phyloP scores from a whole-genome alignment of 2,329 filamentous ascomycete genomes.

The Cyclaneusma minus region DNA sequence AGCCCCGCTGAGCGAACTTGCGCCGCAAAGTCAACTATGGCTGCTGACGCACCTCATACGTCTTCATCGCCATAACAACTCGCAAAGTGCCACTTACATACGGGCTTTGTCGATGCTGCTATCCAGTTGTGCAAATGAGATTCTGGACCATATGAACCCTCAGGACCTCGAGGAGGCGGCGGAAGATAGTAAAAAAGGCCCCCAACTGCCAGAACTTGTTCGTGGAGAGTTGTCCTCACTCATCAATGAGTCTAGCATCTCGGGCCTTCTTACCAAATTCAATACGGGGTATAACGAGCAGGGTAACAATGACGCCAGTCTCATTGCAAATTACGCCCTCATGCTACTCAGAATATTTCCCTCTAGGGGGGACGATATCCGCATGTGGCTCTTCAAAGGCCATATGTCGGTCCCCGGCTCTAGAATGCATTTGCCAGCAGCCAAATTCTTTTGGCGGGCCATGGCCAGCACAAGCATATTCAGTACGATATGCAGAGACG shows the following conservation, averaged over 20 bases:
- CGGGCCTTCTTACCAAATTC: conserved; percentile 22
- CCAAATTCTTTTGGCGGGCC: conserved; percentile 75
- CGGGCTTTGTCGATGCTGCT: conserved; percentile 37
- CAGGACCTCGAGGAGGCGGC: conserved; percentile 27
- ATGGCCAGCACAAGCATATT: conserved; percentile 42
- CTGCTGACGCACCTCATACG: conserved; percentile 53
- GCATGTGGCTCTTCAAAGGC: conserved; percentile 83
- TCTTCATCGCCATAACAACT: conserved; percentile 26
- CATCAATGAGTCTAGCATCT: conserved; percentile 61
- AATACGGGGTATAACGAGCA: conserved; percentile 12
- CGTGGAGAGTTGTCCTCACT: conserved; percentile 51
- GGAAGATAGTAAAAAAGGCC: conserved; percentile 10
- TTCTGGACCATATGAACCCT: conserved; percentile 28
- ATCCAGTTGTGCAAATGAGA: conserved; percentile 32
- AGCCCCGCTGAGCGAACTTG: conserved; percentile 9
- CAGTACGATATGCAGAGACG: conserved; percentile 35
- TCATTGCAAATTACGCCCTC: conserved; percentile 74
- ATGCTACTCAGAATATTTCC: conserved; percentile 80
- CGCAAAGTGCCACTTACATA: conserved; percentile 26
- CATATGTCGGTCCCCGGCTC: conserved; percentile 15
- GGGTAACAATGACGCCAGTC: conserved; percentile 36
- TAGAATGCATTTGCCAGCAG: conserved; percentile 38
- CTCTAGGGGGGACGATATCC: conserved; percentile 66
- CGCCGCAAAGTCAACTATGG: conserved; percentile 33
- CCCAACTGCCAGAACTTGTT: conserved; percentile 38